A percentile compares a stretch with the other conserved stretches of the same genome.
phyloP scores from a whole-genome alignment of 805 yeast species.

The Debaryomyces prosopidis region DNA sequence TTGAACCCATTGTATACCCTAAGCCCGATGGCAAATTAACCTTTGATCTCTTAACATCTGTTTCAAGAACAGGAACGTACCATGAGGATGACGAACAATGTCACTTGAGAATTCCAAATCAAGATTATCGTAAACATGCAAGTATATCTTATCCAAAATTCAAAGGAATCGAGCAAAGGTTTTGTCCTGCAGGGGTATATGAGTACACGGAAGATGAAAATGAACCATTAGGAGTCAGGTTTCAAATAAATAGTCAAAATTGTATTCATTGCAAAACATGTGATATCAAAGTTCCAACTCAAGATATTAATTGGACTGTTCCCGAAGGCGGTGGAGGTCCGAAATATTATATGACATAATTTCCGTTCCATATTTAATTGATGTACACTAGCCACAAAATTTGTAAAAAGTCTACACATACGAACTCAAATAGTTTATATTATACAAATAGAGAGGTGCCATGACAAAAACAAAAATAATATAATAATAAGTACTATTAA shows the following conservation, averaged over 20 bases:
- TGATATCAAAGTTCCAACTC: conserved; percentile 94
- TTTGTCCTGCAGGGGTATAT: conserved; percentile 98
- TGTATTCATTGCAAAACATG: conserved; percentile 99
- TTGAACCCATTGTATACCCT: conserved; percentile 79
- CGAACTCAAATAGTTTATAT: conserved; percentile 1
- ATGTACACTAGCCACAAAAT: no score
- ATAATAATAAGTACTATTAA: background rate
- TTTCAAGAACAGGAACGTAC: conserved; percentile 92
- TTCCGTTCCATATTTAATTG: background rate
- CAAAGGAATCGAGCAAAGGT: conserved; percentile 85
- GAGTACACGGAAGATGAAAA: conserved; percentile 79
- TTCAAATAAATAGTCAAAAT: conserved; percentile 94
- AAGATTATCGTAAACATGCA: conserved; percentile 67
- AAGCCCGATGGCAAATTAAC: conserved; percentile 94
- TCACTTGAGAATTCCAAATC: conserved; percentile 69
- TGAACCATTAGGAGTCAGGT: conserved; percentile 64
- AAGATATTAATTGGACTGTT: conserved; percentile 94
- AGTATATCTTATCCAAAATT: conserved; percentile 67
- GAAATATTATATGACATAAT: conserved; percentile 79
- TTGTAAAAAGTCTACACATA: background rate
- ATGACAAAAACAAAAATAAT: background rate
- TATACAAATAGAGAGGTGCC: conserved; percentile 1
- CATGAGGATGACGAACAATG: conserved; percentile 94
- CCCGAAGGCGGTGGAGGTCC: conserved; percentile 99
- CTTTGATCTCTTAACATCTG: conserved; percentile 92